Base-by-base conservation (phyloP, 2,329 filamentous ascomycete genomes). In the Thermomyces lanuginosus region DNA sequence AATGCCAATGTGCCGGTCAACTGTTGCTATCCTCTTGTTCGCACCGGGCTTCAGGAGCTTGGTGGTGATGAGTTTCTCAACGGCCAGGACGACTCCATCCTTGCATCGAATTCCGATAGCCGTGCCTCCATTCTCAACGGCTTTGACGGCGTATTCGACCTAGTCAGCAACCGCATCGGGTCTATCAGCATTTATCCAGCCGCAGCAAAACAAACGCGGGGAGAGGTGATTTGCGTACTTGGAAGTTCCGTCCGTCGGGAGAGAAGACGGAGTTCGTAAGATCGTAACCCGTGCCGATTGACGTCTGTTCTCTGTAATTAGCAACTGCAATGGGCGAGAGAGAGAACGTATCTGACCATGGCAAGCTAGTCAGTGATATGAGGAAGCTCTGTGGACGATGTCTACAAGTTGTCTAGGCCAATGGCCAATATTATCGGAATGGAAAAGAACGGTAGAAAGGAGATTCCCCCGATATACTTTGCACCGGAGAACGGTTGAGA, bases 261-360 rank as follows among this genome's bases (percentile, higher is more conserved):
- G 89, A 95, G 69, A 95, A 98, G 65, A 95, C 91, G 50, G 89
- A 95, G 71, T 98, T 98, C 55, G 82, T 82, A 48, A 98, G 77
- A 72, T 98, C 89, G 64, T 98, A 98, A 51, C 89, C 89, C 48
- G 89, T 98, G 53, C 89, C 89, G 78, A 98, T 98, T 52, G 89
- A 98, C 50, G 89, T 98, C 89, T 98, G 35, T 11, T 14, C 15
- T 21, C 12, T 21, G 10, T 13, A 19, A 21, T 14, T 26, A 31
- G 22, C 22, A 26, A 9, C 16, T 12, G 16, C 13, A 29, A 18
- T 17, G 10, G 22, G 24, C 15, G 15, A 27, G 22, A 19, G 21
- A 27, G 27, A 35, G 28, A 24, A 31, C 27, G 26, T 27, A 32
- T 32, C 19, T 31, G 23, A 15, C 26, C 15, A 24, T 19, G 13